Evolutionary conservation across 2,329 filamentous ascomycete genomes (phyloP), one percentile per base, ranked within the genome.

Genomic region (Phyllosticta citriasiana): DNA sequence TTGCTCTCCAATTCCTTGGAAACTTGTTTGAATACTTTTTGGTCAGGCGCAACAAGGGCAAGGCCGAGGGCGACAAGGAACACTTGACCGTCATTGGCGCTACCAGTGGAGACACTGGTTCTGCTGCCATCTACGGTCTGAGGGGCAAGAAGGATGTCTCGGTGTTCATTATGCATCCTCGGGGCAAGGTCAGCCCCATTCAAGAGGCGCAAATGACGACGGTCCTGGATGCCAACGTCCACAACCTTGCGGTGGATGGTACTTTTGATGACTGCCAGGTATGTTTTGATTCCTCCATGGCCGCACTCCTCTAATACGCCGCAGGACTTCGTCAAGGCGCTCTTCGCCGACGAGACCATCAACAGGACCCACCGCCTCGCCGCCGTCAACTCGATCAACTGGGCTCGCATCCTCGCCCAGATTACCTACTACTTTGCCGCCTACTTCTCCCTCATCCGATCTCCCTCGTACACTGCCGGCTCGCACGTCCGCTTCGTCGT

Each of bases 151-250:
- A 96, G 77, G 94, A 99, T 80, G 89, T 97, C 16, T 95, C 91
- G 0, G 89, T 97, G 59, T 94, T 96, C 78, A 97, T 99, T 72
- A 82, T 97, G 69, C 88, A 93, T 74, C 94, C 94, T 26, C 89
- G 94, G 74, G 93, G 91, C 64, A 88, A 91, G 66, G 88, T 97
- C 64, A 91, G 88, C 72, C 89, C 91, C 14, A 88, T 97, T 62
- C 94, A 97, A 75, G 91, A 97, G 75, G 88, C 89, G 4, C 94
- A 97, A 78, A 97, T 97, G 94, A 97, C 92, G 0, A 97, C 93
- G 0, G 89, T 94, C 27, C 79, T 91, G 51, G 94, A 97, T 73
- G 78, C 83, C 63, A 97, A 97, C 71, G 92, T 97, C 35, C 91
- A 97, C 80, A 96, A 96, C 75, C 78, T 97, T 55, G 86, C 89